These are phyloP conservation scores for Heritiera fomes DNA, from an alignment of 345 rosid genomes.

Conservation along the genomic window DNA sequence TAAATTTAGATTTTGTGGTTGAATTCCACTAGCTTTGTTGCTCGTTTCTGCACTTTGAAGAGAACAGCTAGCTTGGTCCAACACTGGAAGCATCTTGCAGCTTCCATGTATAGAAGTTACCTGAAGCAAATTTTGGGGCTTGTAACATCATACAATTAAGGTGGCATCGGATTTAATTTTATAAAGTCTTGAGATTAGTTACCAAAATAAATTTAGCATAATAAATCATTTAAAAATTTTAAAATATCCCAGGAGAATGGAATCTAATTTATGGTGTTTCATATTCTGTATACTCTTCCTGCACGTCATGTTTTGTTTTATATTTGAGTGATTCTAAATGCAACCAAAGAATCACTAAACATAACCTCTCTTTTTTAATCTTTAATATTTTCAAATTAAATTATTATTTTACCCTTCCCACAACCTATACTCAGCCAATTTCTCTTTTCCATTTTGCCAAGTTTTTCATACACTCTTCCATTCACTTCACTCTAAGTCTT, in stretches of 20 bases:
- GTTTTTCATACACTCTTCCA: too few relatives aligned
- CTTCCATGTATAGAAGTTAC: constrained; percentile 20
- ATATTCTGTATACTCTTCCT: neutral
- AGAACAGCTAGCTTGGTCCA: neutral
- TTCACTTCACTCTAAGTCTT: too few relatives aligned
- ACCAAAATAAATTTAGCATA: constrained; percentile 25
- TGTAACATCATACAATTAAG: constrained; percentile 28
- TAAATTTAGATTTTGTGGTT: constrained; percentile 9
- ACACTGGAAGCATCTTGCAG: constrained; percentile 19
- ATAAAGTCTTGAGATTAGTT: constrained; percentile 20
- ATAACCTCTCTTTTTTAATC: too few relatives aligned
- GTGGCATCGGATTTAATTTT: constrained; percentile 19
- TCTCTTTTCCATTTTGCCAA: too few relatives aligned
- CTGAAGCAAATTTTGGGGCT: constrained; percentile 28
- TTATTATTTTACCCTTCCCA: too few relatives aligned
- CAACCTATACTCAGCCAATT: too few relatives aligned
- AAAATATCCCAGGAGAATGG: constrained; percentile 2
- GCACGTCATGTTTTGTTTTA: neutral
- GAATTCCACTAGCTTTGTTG: constrained; percentile 10
- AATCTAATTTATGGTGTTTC: neutral
- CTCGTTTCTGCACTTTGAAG: constrained; percentile 13
- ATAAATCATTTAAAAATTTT: constrained; percentile 18
- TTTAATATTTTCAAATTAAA: too few relatives aligned
- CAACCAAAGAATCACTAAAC: too few relatives aligned
- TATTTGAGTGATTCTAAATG: too few relatives aligned